Evolutionary conservation across 148 eudicot species (phyloP).

Genomic region (Agrostemma githago): DNA sequence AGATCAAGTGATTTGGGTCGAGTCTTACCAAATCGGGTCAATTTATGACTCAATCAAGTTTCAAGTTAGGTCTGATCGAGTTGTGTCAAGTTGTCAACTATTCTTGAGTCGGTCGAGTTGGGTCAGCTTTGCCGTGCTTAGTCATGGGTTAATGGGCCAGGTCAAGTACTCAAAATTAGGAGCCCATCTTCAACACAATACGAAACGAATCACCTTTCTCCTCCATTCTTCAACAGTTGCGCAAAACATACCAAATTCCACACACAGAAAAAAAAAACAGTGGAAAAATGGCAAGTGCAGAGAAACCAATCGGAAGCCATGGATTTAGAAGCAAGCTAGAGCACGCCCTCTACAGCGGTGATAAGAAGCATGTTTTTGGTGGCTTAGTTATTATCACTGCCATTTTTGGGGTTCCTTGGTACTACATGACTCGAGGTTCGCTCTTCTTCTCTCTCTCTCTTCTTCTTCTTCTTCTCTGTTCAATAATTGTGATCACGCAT

Average conservation of each 20-base stretch:
- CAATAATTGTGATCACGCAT: neutral
- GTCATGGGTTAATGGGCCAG: too few relatives aligned
- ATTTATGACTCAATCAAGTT: too few relatives aligned
- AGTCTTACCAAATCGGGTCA: too few relatives aligned
- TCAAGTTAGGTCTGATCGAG: too few relatives aligned
- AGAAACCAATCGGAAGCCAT: constrained; percentile 32
- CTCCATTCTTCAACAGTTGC: neutral
- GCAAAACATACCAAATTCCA: neutral
- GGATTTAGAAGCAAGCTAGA: constrained; percentile 58
- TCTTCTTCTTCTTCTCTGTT: neutral
- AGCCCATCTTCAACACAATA: too few relatives aligned
- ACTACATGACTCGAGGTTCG: constrained; percentile 63
- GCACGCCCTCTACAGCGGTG: constrained; percentile 62
- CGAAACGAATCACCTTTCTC: neutral
- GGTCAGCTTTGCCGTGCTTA: too few relatives aligned
- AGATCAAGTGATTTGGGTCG: too few relatives aligned
- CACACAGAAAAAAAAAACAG: neutral
- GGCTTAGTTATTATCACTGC: constrained; percentile 51
- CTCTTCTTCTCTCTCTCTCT: neutral
- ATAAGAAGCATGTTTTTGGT: constrained; percentile 64
- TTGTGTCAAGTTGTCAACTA: too few relatives aligned
- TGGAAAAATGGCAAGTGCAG: constrained; percentile 36
- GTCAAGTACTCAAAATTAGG: too few relatives aligned
- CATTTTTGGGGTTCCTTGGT: constrained; percentile 70
- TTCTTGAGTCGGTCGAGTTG: too few relatives aligned